A percentile compares a stretch with the other conserved stretches of the same genome.
These are phyloP conservation scores for Mimosa bimucronata DNA, from an alignment of 306 rosid species.

Conservation along the genomic window DNA sequence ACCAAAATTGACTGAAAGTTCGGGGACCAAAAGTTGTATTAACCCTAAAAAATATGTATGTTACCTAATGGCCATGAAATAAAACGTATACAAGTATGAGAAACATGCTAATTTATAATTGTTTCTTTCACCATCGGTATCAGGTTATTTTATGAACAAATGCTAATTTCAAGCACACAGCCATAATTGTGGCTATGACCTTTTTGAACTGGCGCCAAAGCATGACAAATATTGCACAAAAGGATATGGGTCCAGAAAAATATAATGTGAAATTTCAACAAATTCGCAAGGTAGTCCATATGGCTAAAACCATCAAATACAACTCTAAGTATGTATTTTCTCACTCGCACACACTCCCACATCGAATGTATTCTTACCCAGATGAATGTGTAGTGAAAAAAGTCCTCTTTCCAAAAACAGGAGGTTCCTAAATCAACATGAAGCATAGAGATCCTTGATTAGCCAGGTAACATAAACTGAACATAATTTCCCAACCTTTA, in stretches of 20 bases:
- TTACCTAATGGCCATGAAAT: neutral
- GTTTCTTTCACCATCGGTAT: neutral
- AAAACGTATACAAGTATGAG: neutral
- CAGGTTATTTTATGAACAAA: neutral
- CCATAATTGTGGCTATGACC: no score
- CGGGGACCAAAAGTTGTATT: no score
- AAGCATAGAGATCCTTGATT: slow-evolving; percentile 33
- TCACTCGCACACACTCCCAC: neutral
- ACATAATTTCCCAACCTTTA: neutral
- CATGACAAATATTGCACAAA: slow-evolving; percentile 1
- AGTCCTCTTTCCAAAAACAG: slow-evolving; percentile 93
- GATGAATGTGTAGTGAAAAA: slow-evolving; percentile 59
- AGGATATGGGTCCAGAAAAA: no score
- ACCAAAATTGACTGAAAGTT: no score
- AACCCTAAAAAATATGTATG: no score
- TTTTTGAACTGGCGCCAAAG: no score
- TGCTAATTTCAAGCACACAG: neutral
- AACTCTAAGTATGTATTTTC: slow-evolving; percentile 13
- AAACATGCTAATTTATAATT: neutral
- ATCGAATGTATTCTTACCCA: slow-evolving; percentile 62
- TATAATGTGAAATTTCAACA: no score
- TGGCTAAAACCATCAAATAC: slow-evolving; percentile 20
- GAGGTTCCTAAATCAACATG: slow-evolving; percentile 75
- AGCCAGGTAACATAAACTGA: neutral
- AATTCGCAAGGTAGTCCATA: slow-evolving; percentile 1